phyloP scores from a whole-genome alignment of 139 green algal species.

The Micractinium conductrix region DNA sequence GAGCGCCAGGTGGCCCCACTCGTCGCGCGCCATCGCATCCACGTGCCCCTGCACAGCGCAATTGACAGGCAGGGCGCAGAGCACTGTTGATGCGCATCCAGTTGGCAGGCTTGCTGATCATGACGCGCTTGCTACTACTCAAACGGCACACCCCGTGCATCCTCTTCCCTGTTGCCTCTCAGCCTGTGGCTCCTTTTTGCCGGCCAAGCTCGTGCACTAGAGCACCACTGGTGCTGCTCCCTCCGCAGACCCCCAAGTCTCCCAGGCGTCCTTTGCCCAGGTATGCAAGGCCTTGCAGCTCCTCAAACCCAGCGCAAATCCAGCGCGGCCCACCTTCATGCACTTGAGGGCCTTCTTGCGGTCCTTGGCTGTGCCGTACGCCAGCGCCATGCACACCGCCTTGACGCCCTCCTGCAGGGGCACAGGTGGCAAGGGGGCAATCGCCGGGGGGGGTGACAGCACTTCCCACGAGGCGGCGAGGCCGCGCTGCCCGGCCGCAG shows the following conservation, averaged over 20 bases:
- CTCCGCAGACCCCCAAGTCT: not conserved
- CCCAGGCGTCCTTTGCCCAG: no score
- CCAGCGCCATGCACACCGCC: slow-evolving; percentile 74
- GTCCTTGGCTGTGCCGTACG: slow-evolving; percentile 79
- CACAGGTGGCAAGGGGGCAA: not conserved
- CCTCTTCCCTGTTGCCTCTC: not conserved
- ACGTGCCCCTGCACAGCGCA: slow-evolving; percentile 63
- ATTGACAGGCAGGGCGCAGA: not conserved
- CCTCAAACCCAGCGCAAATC: not conserved
- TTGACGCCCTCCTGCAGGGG: slow-evolving; percentile 68
- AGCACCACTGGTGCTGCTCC: not conserved
- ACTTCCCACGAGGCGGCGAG: not conserved
- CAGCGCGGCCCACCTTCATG: slow-evolving; percentile 67
- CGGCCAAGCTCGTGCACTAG: no score
- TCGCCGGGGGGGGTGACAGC: not conserved
- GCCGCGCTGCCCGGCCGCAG: no score
- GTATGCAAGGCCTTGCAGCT: not conserved
- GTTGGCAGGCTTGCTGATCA: not conserved
- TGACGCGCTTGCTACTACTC: not conserved
- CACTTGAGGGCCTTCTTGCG: slow-evolving; percentile 82
- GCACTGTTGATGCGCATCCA: not conserved
- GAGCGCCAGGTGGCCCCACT: slow-evolving; percentile 83
- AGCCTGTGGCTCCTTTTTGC: not conserved
- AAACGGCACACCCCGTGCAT: not conserved
- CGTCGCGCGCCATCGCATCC: slow-evolving; percentile 71